These are phyloP conservation scores for Acanthamoeba culbertsoni DNA, from an alignment of 208 protist species.

Conservation along the genomic window DNA sequence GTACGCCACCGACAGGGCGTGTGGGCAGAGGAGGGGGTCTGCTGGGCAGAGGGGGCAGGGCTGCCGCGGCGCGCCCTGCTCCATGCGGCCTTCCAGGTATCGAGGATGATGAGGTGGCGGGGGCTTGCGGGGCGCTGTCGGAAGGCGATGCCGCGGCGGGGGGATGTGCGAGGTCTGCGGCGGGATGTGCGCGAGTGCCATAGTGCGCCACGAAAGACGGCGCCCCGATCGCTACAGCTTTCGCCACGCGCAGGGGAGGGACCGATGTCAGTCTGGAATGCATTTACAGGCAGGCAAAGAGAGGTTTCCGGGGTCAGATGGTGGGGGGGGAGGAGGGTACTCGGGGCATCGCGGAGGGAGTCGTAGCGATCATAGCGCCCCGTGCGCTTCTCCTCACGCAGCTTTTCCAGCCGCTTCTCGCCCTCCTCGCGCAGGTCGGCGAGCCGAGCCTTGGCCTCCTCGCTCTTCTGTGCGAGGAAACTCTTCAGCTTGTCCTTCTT, in stretches of 20 bases:
- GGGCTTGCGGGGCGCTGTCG: no score
- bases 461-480: not conserved
- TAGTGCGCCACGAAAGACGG: not conserved
- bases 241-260: not conserved
- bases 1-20: not conserved
- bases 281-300: not conserved
- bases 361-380: not conserved
- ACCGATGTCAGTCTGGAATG: not conserved
- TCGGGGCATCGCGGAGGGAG: not conserved
- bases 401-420: not conserved
- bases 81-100: not conserved
- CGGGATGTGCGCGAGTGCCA: not conserved
- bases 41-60: not conserved
- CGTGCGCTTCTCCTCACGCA: not conserved
- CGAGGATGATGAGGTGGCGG: not conserved
- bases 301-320: not conserved
- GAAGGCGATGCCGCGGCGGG: not conserved
- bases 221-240: not conserved
- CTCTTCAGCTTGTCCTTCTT: not conserved
- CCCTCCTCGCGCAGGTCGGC: conserved; percentile 9
- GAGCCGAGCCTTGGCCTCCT: not conserved
- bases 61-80: not conserved
- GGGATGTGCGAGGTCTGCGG: not conserved
- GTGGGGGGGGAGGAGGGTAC: not conserved
- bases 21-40: not conserved